Base-by-base conservation (phyloP, 2,329 filamentous ascomycete genomes). In the Nemania diffusa region DNA sequence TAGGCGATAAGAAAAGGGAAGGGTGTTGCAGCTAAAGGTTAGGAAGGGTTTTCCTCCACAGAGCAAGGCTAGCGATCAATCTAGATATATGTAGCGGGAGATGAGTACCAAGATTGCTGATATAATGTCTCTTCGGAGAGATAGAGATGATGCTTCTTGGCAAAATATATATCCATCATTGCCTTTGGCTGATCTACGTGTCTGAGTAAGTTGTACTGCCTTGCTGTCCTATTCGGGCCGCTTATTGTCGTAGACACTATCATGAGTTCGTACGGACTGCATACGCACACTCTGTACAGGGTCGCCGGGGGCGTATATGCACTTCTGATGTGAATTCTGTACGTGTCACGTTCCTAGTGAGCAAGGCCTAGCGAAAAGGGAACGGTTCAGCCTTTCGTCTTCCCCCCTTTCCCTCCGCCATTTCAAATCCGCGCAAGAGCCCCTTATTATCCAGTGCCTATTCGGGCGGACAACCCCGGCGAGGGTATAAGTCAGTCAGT, bases 401-500 rank as follows among this genome's bases (percentile, higher is more conserved):
- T 29, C 32, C 53, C 53, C 46, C 42, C 34, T 24, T 48, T 57
- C 32, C 42, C 26, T 26, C 32, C 24, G 44, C 24, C 20, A 57
- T 51, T 51, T 57, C 15, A 40, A 29, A 51, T 52, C 22, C n/a
- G 24, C 13, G 20, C 4, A 40, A n/a, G 9, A 15, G 29, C 32
- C 61, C 53, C 61, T 29, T 52, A 57, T 32, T 42, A 27, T 44
- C 40, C 15, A 44, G 17, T n/a, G 15, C 4, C 11, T 44, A n/a
- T n/a, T n/a, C n/a, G n/a, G n/a, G n/a, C n/a, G n/a, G n/a, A n/a
- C n/a, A n/a, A n/a, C 40, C 40, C 15, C 11, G 40, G 15, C 40
- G 13, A 20, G 13, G 40, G 15, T 44, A 15, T 50, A 50, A 50
- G 22, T 26, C 11, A 40, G 22, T 29, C 32, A 11, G 24, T 52